Evolutionary conservation across 345 rosid species (phyloP).

Genomic region (Jatropha curcas): DNA sequence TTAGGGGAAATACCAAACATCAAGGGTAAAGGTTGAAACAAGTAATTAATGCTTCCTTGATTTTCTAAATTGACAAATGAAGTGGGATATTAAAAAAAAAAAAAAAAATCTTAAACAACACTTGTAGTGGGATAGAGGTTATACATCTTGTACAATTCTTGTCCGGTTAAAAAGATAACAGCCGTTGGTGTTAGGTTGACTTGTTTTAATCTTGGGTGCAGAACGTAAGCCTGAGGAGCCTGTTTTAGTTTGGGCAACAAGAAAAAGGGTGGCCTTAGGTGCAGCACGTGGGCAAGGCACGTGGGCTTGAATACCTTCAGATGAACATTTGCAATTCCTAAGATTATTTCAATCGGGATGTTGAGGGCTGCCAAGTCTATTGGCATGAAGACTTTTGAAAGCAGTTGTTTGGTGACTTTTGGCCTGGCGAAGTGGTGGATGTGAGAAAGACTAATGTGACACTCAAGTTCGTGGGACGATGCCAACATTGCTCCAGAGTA

Average conservation of each 20-base stretch:
- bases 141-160: neutral
- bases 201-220: slow-evolving; percentile 36
- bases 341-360: slow-evolving; percentile 96
- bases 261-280: slow-evolving; percentile 85
- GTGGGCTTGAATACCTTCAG: slow-evolving; percentile 97
- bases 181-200: neutral
- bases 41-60: too few relatives aligned
- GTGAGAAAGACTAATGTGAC: slow-evolving; percentile 86
- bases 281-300: too few relatives aligned
- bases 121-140: too few relatives aligned
- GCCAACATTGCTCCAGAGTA: too few relatives aligned
- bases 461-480: slow-evolving; percentile 97
- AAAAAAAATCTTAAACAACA: too few relatives aligned
- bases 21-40: too few relatives aligned
- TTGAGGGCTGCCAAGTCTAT: slow-evolving; percentile 97
- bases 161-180: neutral
- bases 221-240: slow-evolving; percentile 80
- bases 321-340: slow-evolving; percentile 96
- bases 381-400: slow-evolving; percentile 93
- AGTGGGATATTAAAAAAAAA: too few relatives aligned
- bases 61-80: too few relatives aligned
- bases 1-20: too few relatives aligned
- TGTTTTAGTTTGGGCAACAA: slow-evolving; percentile 74
- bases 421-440: slow-evolving; percentile 94
- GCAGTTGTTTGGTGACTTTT: slow-evolving; percentile 97